Conservation (phyloP, 305 asterid genomes). For the Salvia sclarea region DNA sequence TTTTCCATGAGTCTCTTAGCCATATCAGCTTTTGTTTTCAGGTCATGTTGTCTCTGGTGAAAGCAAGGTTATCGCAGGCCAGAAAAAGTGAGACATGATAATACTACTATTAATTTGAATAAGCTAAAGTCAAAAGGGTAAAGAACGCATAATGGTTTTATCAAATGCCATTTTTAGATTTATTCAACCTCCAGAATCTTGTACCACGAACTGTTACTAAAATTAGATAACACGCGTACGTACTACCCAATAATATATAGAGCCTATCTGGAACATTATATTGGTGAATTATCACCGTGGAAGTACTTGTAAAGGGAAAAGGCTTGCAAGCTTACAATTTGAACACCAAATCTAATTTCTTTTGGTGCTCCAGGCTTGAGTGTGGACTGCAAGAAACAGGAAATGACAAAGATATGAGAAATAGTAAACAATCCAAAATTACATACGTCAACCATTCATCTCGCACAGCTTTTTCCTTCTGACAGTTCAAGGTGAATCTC, state of each 20-base stretch:
- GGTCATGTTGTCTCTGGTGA: constrained; percentile 61
- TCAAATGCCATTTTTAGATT: not conserved
- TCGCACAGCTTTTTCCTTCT: constrained; percentile 4
- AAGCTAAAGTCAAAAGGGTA: constrained; percentile 3
- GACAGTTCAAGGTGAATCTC: constrained; percentile 10
- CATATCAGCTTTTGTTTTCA: constrained; percentile 75
- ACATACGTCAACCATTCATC: constrained; percentile 19
- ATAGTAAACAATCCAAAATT: constrained; percentile 9
- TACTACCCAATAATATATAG: constrained; percentile 6
- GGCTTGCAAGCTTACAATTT: constrained; percentile 67
- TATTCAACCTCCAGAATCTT: constrained; percentile 5
- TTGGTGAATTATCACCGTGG: constrained; percentile 20
- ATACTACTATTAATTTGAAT: constrained; percentile 23
- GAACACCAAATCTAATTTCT: constrained; percentile 70
- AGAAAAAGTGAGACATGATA: constrained; percentile 24
- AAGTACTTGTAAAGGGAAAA: constrained; percentile 26
- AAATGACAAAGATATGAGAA: constrained; percentile 11
- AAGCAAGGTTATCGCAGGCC: constrained; percentile 30
- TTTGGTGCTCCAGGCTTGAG: constrained; percentile 59
- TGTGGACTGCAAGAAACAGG: constrained; percentile 45
- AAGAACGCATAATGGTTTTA: constrained; percentile 9
- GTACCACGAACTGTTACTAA: not conserved
- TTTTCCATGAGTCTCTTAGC: constrained; percentile 77
- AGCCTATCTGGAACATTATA: not conserved
- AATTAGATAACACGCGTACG: not conserved